Percentiles rank a stretch among this genome's conserved stretches.
Evolutionary conservation across 441 rosid genomes (phyloP).

Genomic region (Euphorbia corollata): DNA sequence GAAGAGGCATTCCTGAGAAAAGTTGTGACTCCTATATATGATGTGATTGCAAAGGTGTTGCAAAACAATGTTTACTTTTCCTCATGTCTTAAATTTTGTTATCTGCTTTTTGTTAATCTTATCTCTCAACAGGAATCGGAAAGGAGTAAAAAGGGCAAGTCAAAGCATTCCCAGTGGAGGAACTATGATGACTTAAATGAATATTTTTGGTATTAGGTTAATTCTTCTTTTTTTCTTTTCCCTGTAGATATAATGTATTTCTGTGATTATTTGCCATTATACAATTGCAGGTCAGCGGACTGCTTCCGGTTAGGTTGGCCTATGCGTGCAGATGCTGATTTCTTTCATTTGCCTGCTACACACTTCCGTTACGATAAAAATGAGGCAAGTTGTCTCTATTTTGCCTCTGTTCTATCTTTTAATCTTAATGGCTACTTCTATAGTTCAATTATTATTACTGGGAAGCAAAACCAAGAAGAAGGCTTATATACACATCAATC

Average conservation of each 20-base stretch:
- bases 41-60: conserved; percentile 64
- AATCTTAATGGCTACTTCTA: not conserved
- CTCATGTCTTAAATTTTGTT: not conserved
- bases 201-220: conserved; percentile 65
- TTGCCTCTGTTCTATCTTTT: not conserved
- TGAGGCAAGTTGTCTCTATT: conserved; percentile 42
- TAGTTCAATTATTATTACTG: not conserved
- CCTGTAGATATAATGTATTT: not conserved
- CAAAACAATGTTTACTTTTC: not conserved
- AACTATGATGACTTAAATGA: conserved; percentile 97
- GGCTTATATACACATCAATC: no score
- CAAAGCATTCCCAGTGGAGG: conserved; percentile 99
- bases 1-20: conserved; percentile 88
- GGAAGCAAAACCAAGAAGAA: not conserved
- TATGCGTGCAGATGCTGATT: conserved; percentile 94
- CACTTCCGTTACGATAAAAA: conserved; percentile 35
- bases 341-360: conserved; percentile 45
- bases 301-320: conserved; percentile 99
- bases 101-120: not conserved
- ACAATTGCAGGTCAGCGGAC: conserved; percentile 66
- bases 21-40: conserved; percentile 88
- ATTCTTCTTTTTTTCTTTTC: no score
- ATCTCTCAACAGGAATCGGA: conserved; percentile 63
- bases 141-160: conserved; percentile 69
- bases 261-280: conserved; percentile 14